Percentiles rank a stretch among this genome's conserved stretches.
phyloP scores from a whole-genome alignment of 495 filamentous ascomycete species.

The Articulospora tetracladia region DNA sequence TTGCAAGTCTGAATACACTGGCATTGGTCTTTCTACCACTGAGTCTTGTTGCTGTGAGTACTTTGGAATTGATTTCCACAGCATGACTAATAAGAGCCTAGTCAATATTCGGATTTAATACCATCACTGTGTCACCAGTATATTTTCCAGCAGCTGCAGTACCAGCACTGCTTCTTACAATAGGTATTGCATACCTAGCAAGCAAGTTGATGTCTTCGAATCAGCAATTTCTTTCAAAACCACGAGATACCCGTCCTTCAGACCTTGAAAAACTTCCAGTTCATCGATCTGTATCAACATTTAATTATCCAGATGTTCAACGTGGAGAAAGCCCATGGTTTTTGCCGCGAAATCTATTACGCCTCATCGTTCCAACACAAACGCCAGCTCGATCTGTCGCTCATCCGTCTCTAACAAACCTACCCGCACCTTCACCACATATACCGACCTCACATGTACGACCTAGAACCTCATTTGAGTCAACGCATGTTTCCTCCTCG shows the following conservation, averaged over 20 bases:
- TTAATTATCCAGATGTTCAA: not conserved
- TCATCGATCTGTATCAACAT: not conserved
- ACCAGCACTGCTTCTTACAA: not conserved
- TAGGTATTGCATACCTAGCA: not conserved
- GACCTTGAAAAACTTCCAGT: not conserved
- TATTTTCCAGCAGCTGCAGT: not conserved
- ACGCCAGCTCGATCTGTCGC: not conserved
- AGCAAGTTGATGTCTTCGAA: not conserved
- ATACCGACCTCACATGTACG: not conserved
- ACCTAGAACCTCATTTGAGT: not conserved
- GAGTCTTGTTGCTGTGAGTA: not conserved
- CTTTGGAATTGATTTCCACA: not conserved
- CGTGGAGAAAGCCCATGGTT: not conserved
- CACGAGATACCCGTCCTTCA: not conserved
- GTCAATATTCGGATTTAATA: slow-evolving; percentile 3
- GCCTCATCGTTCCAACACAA: not conserved
- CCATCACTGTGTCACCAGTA: not conserved
- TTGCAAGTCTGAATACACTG: not conserved
- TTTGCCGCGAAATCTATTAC: not conserved
- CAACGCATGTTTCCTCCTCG: not conserved
- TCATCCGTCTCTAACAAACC: not conserved
- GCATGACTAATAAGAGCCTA: not conserved
- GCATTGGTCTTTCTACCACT: slow-evolving; percentile 1
- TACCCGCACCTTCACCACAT: not conserved
- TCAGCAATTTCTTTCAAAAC: not conserved